Evolutionary conservation across 208 protist species (phyloP).

Genomic region (Trypanosoma melophagium): DNA sequence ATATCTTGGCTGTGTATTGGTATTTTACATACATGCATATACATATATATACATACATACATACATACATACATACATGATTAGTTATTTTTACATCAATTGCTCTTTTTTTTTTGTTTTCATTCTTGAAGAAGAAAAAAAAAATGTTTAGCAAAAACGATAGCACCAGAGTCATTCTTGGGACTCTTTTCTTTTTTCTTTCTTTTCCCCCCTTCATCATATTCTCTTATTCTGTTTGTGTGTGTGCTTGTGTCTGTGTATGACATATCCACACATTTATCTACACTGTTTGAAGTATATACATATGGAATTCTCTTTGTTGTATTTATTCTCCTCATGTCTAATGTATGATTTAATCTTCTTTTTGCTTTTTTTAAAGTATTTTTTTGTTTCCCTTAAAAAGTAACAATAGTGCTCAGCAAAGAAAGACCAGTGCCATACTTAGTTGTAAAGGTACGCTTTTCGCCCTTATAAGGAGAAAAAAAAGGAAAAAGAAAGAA

Average conservation of each 20-base stretch:
- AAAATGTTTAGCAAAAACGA: neutral
- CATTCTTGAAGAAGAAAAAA: constrained; percentile 1
- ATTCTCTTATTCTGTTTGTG: no score
- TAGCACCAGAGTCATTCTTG: neutral
- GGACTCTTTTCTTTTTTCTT: neutral
- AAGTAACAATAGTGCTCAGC: neutral
- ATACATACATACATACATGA: neutral
- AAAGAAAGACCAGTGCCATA: neutral
- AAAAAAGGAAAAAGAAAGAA: no score
- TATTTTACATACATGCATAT: no score
- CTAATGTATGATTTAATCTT: neutral
- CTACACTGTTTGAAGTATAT: no score
- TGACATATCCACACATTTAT: no score
- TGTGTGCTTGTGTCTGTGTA: no score
- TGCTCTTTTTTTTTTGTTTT: neutral
- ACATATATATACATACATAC: no score
- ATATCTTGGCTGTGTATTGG: neutral
- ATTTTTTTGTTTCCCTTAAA: neutral
- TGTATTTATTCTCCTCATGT: no score
- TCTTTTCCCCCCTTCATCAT: neutral
- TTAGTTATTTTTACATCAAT: neutral
- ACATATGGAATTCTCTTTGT: no score
- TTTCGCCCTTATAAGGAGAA: no score
- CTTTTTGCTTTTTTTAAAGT: neutral
- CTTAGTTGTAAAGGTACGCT: neutral